Evolutionary conservation across 2,329 filamentous ascomycete genomes (phyloP), one percentile per base, ranked within the genome.

Genomic region (Aspergillus sp.): DNA sequence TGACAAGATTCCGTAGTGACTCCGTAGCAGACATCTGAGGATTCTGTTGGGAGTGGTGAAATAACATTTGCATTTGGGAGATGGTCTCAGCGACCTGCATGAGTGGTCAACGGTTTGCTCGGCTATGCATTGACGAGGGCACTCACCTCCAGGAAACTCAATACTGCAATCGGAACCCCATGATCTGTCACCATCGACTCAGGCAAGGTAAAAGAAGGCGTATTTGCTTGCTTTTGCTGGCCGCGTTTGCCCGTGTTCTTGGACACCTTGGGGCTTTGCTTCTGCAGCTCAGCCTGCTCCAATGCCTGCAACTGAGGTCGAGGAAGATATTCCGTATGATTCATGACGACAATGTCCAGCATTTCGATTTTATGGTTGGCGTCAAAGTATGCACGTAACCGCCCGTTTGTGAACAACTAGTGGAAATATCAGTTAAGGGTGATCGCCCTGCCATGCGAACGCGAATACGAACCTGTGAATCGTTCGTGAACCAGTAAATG

Each of bases 401-500:
- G 82, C 39, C 91, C 91, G n/a, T 76, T 81, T 7, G 86, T 84
- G 44, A 94, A 82, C 35, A 94, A 75, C 84, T 91, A 30, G 32
- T 22, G 15, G 12, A 1, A 49, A 30, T 48, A 47, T 39, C 23
- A 52, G 32, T 44, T 32, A 27, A 4, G n/a, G 23, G 42, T 22
- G 37, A 43, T 23, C 35, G 15, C 6, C 9, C 22, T 32, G 37
- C 27, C 10, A 43, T 19, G 17, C 43, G 30, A 30, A 12, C 20
- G 38, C 13, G 32, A 32, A n/a, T 42, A 75, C 81, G 69, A 76
- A 91, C 87, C 64, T 93, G 89, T 51, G 85, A 86, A 45, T 85
- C 86, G 53, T 86, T 88, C 45, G 86, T 82, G 61, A 91, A 96
- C 81, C 88, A 94, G 64, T 95, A 94, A 4, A 93, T 85, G 49